phyloP scores from a whole-genome alignment of 495 filamentous ascomycete genomes.

The Penicillium tannophilum region DNA sequence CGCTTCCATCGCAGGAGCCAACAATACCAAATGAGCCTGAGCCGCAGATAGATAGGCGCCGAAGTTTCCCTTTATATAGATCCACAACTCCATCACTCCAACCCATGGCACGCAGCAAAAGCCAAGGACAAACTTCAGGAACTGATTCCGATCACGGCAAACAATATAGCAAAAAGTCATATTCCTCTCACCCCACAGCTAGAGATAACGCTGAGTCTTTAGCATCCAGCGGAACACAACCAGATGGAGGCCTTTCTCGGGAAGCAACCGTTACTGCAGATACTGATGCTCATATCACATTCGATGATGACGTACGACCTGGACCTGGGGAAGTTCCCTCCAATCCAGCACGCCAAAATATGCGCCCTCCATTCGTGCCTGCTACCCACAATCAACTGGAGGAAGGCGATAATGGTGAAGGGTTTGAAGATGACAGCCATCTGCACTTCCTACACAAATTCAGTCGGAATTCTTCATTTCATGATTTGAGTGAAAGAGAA shows the following conservation, averaged over 20 bases:
- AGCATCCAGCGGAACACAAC: neutral
- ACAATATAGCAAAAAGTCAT: neutral
- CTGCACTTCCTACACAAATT: constrained; percentile 11
- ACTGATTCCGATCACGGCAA: neutral
- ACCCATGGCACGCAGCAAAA: neutral
- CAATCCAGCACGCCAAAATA: neutral
- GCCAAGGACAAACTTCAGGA: neutral
- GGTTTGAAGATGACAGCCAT: neutral
- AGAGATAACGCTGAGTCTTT: neutral
- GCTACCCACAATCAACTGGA: neutral
- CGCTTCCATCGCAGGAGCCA: neutral
- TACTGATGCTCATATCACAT: neutral
- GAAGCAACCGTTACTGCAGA: neutral
- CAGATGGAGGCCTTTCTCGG: neutral
- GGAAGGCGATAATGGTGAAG: neutral
- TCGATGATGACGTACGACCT: neutral
- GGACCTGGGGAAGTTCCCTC: neutral
- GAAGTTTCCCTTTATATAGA: neutral
- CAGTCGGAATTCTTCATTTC: constrained; percentile 73
- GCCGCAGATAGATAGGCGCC: neutral
- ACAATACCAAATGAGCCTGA: neutral
- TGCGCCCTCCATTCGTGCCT: neutral
- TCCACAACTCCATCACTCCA: neutral
- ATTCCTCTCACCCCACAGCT: neutral
- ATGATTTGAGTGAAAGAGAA: constrained; percentile 65